Evolutionary conservation across 1,139 yeast genomes (phyloP), one percentile per base, ranked within the genome.

Genomic region (Geotrichum europaeum): DNA sequence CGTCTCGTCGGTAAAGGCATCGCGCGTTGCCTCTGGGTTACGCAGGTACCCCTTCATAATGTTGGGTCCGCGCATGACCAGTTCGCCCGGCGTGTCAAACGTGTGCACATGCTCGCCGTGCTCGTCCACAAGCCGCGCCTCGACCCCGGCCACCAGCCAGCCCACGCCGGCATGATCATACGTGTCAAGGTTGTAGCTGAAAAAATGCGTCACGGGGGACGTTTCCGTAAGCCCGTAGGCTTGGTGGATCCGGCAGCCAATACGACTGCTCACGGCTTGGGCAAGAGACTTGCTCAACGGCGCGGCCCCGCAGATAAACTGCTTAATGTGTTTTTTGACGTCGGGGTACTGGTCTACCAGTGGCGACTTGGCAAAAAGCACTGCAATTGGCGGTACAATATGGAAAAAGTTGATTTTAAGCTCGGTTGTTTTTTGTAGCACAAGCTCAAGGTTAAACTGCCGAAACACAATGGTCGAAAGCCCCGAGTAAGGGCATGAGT

Each of bases 191-290:
- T 66, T 66, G 34, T 58, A 63, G 5, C 59, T 51, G 51, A 63
- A 64, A 18, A 61, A 51, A 53, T 69, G 71, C 24, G 75, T 65
- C 54, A 73, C 68, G 0, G 78, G 78, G 2, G 76, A 66, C 2
- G 77, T 69, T 61, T 75, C 78, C 1, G 95, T 88, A 64, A 86
- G 77, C 0, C 96, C 96, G 70, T 87, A 88, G n/a, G 92, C 95
- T 73, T 88, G 94, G 40, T 58, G 61, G 20, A 75, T 60, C 10
- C 57, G 45, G 22, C 65, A 62, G 1, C 63, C 64, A 24, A 71
- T 55, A 22, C 72, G 62, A 1, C 53, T 58, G 55, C 62, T 59
- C 4, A 74, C 75, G 2, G 69, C 67, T 2, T 57, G 62, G 9
- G 72, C 67, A 10, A 73, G 62, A 1, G 66, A 65, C 52, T 65